These are phyloP conservation scores for slime mould (Dictyostelium discoideum) DNA, from an alignment of 78 protist genomes.

Conservation along the genomic window DNA sequence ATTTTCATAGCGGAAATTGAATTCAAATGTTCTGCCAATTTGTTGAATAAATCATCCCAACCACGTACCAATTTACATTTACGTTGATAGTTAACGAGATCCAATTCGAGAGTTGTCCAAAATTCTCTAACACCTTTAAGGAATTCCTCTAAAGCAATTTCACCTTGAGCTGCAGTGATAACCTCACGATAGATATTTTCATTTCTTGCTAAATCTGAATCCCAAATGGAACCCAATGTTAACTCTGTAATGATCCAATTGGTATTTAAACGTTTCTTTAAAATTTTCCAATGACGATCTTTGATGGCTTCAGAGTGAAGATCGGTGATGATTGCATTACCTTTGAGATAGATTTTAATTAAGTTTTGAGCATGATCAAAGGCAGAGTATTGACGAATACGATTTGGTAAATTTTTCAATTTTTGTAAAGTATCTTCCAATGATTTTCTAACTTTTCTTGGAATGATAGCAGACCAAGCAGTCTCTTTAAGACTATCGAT, in stretches of 20 bases:
- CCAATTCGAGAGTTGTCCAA: slow-evolving; percentile 92
- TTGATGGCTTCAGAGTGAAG: slow-evolving; percentile 89
- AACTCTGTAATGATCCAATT: slow-evolving; percentile 78
- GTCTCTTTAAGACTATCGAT: slow-evolving; percentile 85
- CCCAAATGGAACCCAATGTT: slow-evolving; percentile 94
- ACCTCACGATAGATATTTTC: slow-evolving; percentile 91
- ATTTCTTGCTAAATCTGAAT: slow-evolving; percentile 80
- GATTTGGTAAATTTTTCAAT: slow-evolving; percentile 87
- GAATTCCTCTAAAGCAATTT: slow-evolving; percentile 96
- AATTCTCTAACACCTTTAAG: slow-evolving; percentile 88
- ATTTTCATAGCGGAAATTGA: slow-evolving; percentile 90
- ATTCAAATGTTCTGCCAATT: slow-evolving; percentile 84
- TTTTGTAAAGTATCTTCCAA: slow-evolving; percentile 73
- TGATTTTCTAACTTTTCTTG: slow-evolving; percentile 79
- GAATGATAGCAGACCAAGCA: slow-evolving; percentile 93
- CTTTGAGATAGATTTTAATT: slow-evolving; percentile 80
- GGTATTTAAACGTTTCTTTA: slow-evolving; percentile 79
- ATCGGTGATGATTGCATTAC: slow-evolving; percentile 84
- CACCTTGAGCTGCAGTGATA: slow-evolving; percentile 96
- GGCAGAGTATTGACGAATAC: slow-evolving; percentile 91
- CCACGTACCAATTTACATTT: slow-evolving; percentile 87
- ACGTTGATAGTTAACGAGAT: slow-evolving; percentile 91
- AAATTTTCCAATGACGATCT: slow-evolving; percentile 95
- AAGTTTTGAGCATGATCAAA: slow-evolving; percentile 71
- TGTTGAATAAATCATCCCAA: slow-evolving; percentile 97